Evolutionary conservation across 2,329 filamentous ascomycete genomes (phyloP), one percentile per base, ranked within the genome.

Genomic region (Escovopsis sp.): DNA sequence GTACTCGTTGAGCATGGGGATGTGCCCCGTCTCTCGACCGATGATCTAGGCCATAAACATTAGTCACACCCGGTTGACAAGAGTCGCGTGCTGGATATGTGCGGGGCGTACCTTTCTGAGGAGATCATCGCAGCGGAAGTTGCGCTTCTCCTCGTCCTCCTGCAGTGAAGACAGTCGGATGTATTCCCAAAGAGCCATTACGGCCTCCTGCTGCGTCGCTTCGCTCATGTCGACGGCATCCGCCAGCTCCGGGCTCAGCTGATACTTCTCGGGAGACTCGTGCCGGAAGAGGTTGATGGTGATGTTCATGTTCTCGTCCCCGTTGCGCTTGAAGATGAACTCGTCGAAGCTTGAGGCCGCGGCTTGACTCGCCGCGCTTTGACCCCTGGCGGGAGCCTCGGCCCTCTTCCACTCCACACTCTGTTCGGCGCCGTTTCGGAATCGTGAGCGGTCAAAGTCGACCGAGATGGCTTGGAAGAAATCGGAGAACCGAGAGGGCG

Each of bases 101-200:
- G 35, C n/a, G 20, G 12, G 10, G 46, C 74, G 55, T 64, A 94
- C 86, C 61, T 76, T 76, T 63, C 75, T 81, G 40, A 98, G 61
- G 37, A 80, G 71, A 35, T 88, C 81, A 56, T 98, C 89, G 56
- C 91, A 96, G 33, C 84, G 81, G 52, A 98, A 89, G 46, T 84
- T 83, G 47, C 91, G 76, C 66, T 91, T 91, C 58, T 98, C 91
- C 45, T 96, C 89, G 49, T 94, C 88, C 57, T 95, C 89, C 58
- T 94, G 86, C 37, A 98, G 67, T 14, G 81, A 79, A 68, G 84
- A 83, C 15, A 84, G 71, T 51, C 85, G 81, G 50, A 94, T 84
- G 54, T 98, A 98, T 57, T 95, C 88, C 86, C 88, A 98, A 29
- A 98, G 74, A 12, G 84, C 88, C 70, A 93, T 84, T 25, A 94